Evolutionary conservation across 169 alveolate species (phyloP).

Genomic region (Babesia ovis): DNA sequence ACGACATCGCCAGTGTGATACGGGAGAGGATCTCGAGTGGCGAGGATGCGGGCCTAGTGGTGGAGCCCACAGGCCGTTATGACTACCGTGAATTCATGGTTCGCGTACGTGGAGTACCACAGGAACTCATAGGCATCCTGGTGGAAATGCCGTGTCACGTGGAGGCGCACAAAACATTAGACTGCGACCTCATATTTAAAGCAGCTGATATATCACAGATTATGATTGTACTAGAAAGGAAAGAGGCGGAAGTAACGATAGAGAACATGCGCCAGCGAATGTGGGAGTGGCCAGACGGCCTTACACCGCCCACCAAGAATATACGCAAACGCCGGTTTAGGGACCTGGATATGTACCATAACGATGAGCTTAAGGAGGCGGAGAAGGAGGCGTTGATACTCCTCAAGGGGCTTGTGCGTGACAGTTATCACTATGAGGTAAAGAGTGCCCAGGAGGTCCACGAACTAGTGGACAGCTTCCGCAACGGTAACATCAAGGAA

Average conservation of each 20-base stretch:
- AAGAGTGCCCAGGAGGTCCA: slow-evolving; percentile 65
- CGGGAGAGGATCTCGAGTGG: not conserved
- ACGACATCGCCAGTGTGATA: slow-evolving; percentile 35
- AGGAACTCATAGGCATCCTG: slow-evolving; percentile 71
- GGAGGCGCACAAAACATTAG: slow-evolving; percentile 84
- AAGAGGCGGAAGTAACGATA: slow-evolving; percentile 62
- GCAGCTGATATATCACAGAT: slow-evolving; percentile 79
- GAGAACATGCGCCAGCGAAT: slow-evolving; percentile 60
- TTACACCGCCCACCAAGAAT: slow-evolving; percentile 81
- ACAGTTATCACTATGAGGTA: slow-evolving; percentile 66
- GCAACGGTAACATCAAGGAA: slow-evolving; percentile 63
- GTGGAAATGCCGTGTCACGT: slow-evolving; percentile 83
- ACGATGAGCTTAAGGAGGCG: slow-evolving; percentile 82
- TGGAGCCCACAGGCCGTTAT: slow-evolving; percentile 60
- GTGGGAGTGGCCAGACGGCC: slow-evolving; percentile 88
- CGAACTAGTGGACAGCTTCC: slow-evolving; percentile 54
- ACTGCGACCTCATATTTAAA: slow-evolving; percentile 81
- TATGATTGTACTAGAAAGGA: slow-evolving; percentile 71
- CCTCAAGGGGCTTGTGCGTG: slow-evolving; percentile 59
- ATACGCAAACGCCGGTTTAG: slow-evolving; percentile 81
- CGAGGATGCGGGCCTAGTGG: slow-evolving; percentile 50
- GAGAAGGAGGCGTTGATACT: slow-evolving; percentile 68
- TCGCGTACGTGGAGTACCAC: slow-evolving; percentile 31
- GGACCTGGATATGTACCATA: slow-evolving; percentile 74
- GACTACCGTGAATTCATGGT: slow-evolving; percentile 63